Evolutionary conservation across 345 rosid genomes (phyloP).

Genomic region (Bretschneidera sinensis): DNA sequence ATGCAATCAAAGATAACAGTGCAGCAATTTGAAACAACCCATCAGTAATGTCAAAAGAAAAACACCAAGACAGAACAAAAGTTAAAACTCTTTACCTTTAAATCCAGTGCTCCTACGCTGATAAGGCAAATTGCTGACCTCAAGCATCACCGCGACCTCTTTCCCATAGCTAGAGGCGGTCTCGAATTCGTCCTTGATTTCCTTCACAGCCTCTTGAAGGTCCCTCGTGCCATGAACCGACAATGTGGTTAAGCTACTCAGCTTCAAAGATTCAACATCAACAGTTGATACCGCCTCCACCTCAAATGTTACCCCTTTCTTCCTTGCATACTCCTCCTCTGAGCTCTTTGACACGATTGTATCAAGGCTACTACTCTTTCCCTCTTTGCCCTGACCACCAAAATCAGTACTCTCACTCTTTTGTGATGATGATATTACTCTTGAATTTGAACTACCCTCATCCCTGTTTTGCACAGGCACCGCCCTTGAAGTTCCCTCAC

Average conservation of each 20-base stretch:
- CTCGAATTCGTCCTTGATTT: slow-evolving; percentile 81
- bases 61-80: neutral
- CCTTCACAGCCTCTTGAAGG: slow-evolving; percentile 74
- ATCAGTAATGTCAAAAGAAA: neutral
- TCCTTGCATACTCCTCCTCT: slow-evolving; percentile 44
- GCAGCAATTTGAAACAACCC: too few species aligned
- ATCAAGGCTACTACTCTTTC: slow-evolving; percentile 33
- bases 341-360: slow-evolving; percentile 37
- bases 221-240: slow-evolving; percentile 76
- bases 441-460: slow-evolving; percentile 29
- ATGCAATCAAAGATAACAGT: too few species aligned
- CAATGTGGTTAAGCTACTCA: slow-evolving; percentile 56
- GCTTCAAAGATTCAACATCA: slow-evolving; percentile 58
- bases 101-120: slow-evolving; percentile 47
- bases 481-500: slow-evolving; percentile 62
- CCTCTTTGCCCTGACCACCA: slow-evolving; percentile 18
- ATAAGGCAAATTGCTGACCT: slow-evolving; percentile 84
- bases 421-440: slow-evolving; percentile 22
- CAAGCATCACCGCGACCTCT: slow-evolving; percentile 87
- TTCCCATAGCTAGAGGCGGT: slow-evolving; percentile 71
- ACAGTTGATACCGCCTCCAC: slow-evolving; percentile 44
- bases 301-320: slow-evolving; percentile 75
- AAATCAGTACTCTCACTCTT: slow-evolving; percentile 26
- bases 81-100: slow-evolving; percentile 75
- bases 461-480: slow-evolving; percentile 37